These are phyloP conservation scores for Phytopythium boreale DNA, from an alignment of 352 stramenopile species.

Conservation along the genomic window DNA sequence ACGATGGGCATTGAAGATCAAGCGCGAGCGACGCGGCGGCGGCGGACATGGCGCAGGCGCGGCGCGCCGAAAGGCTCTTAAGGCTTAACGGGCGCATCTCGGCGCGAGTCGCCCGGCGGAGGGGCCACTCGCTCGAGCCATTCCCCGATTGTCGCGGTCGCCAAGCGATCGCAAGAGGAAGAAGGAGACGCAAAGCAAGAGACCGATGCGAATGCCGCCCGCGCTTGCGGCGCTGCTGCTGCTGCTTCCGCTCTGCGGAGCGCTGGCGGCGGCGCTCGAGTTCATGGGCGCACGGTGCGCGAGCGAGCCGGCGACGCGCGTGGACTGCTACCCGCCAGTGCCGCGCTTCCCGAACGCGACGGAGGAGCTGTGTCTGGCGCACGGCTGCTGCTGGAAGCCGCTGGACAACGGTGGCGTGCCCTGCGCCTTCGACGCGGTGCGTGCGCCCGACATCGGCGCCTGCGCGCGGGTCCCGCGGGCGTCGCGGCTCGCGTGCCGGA, in stretches of 20 bases:
- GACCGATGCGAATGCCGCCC: neutral
- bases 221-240: conserved; percentile 6
- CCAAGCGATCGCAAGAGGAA: neutral
- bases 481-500: conserved; percentile 66
- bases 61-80: neutral
- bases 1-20: too few relatives aligned
- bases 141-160: neutral
- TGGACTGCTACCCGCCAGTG: conserved; percentile 73
- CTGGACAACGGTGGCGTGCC: conserved; percentile 51
- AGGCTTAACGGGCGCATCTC: neutral
- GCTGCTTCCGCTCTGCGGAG: neutral
- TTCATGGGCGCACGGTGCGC: conserved; percentile 19
- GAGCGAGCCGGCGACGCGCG: conserved; percentile 25
- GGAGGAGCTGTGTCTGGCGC: conserved; percentile 74
- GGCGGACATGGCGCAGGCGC: neutral
- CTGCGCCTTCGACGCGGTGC: conserved; percentile 54
- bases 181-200: neutral
- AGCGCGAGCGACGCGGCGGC: too few relatives aligned
- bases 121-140: neutral
- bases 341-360: conserved; percentile 65
- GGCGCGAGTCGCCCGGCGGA: too few relatives aligned
- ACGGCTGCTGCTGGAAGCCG: conserved; percentile 82
- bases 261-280: conserved; percentile 9
- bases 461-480: conserved; percentile 39
- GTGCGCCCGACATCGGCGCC: conserved; percentile 6